Evolutionary conservation across 257 asterid species (phyloP), one percentile per base, ranked within the genome.

Genomic region (Phtheirospermum japonicum): DNA sequence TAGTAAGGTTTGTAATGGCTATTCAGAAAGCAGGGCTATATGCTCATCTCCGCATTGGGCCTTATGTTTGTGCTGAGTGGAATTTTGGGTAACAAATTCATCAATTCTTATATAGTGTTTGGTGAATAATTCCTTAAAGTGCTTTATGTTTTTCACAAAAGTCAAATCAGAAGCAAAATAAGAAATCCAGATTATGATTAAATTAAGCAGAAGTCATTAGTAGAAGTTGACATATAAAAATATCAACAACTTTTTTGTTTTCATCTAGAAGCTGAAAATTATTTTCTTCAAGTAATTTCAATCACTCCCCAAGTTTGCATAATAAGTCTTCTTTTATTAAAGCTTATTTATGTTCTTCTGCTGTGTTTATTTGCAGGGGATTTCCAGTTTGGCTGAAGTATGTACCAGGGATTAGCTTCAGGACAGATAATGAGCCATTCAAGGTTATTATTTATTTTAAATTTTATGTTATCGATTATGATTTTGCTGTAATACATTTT

Each of bases 61-160:
- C 97, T 71, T 90, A 90, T 74, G 82, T 90, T 71, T 90, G 97
- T 77, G 97, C 90, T 19, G 97, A 90, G 64, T 87, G 97, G 96
- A 90, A 90, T 64, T 90, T 90, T 62, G 96, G 97, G 96, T 87
- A 87, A 69, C 1, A 23, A 36, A 50, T 61, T 4, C 32, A 31
- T 0, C 52, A 26, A 45, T 33, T 55, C 34, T 10, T 13, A 9
- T 39, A 9, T 5, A 42, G 48, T 39, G 14, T 39, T 39, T 39
- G 13, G 12, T 39, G 14, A 39, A 39, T 39, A 9, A 39, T 39
- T 13, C 0, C 49, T 42, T 13, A 13, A 39, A 14, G 10, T 2
- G 12, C 13, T 39, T 39, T 40, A 10, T 11, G 17, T 10, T 40
- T 40, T 36, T 36, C 43, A 36, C 4, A 3, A 8, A 7, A 9